Conservation (phyloP, 2,329 filamentous ascomycete genomes). For the Ophiobolus disseminans region DNA sequence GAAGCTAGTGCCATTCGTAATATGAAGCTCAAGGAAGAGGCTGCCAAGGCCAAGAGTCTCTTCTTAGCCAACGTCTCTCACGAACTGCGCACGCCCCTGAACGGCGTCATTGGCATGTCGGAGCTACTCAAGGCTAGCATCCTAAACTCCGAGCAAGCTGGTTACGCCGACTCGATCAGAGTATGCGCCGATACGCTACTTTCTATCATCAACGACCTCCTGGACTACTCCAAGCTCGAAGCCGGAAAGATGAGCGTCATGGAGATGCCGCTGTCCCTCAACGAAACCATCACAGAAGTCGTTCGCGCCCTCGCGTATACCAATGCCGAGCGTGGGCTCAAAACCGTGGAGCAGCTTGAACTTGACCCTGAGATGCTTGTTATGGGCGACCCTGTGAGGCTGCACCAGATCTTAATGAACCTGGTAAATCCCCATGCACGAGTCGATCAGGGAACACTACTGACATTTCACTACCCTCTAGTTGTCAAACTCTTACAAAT, state of each 20-base stretch:
- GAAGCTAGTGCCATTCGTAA: conserved; percentile 79
- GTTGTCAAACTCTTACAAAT: conserved; percentile 94
- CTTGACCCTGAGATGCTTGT: conserved; percentile 62
- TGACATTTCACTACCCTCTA: too few relatives aligned
- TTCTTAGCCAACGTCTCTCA: conserved; percentile 66
- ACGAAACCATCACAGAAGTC: conserved; percentile 68
- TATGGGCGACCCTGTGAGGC: conserved; percentile 59
- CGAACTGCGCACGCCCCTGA: conserved; percentile 66
- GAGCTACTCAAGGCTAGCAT: conserved; percentile 66
- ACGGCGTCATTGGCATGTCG: conserved; percentile 64
- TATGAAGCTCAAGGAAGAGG: conserved; percentile 82
- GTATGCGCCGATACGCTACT: conserved; percentile 67
- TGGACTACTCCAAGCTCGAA: conserved; percentile 61
- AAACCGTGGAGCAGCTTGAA: conserved; percentile 64
- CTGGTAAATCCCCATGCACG: too few relatives aligned
- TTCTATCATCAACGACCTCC: conserved; percentile 61
- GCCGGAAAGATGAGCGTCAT: conserved; percentile 68
- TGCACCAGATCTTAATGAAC: conserved; percentile 70
- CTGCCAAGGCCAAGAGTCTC: conserved; percentile 81
- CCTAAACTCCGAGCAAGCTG: conserved; percentile 65
- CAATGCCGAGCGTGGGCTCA: conserved; percentile 65
- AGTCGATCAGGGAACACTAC: too few relatives aligned
- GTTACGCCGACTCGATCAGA: conserved; percentile 68
- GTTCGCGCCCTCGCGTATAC: conserved; percentile 69
- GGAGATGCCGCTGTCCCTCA: conserved; percentile 58